A percentile compares a stretch with the other conserved stretches of the same genome.
Evolutionary conservation across 345 rosid species (phyloP).

Genomic region (Angophora floribunda): DNA sequence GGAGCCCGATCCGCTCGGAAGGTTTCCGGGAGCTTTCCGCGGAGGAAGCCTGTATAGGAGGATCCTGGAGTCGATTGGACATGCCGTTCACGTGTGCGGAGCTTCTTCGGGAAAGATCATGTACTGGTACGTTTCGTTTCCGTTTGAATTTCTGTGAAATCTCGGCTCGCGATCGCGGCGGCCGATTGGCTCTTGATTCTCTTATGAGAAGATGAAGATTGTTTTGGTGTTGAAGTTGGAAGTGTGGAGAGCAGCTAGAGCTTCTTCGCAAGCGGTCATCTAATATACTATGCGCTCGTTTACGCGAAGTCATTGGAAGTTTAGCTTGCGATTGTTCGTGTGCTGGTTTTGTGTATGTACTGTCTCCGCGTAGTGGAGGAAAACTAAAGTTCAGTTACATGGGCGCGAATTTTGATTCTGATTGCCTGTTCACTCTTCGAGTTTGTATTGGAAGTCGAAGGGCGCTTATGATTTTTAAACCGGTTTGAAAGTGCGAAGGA

Average conservation of each 20-base stretch:
- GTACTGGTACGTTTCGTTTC: constrained; percentile 38
- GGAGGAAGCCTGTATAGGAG: constrained; percentile 46
- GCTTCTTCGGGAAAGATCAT: constrained; percentile 47
- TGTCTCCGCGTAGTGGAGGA: not conserved
- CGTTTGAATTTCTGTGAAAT: not conserved
- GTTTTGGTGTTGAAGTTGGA: not conserved
- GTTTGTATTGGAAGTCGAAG: not conserved
- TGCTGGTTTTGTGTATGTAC: not conserved
- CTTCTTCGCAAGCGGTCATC: not conserved
- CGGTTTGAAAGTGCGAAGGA: not conserved
- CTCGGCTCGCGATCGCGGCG: not conserved
- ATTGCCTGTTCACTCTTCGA: not conserved
- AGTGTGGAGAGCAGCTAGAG: not conserved
- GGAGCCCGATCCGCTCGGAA: constrained; percentile 2
- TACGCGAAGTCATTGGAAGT: not conserved
- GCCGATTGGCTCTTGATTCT: not conserved
- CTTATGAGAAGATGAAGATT: not conserved
- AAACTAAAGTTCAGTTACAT: not conserved
- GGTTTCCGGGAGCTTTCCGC: constrained; percentile 31
- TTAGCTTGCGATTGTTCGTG: not conserved
- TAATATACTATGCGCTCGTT: not conserved
- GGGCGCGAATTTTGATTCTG: not conserved
- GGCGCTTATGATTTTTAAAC: not conserved
- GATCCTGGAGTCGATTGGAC: constrained; percentile 68
- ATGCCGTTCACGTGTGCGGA: constrained; percentile 55